Conservation (phyloP, 2,329 filamentous ascomycete genomes). For the Fusarium chlamydosporum region DNA sequence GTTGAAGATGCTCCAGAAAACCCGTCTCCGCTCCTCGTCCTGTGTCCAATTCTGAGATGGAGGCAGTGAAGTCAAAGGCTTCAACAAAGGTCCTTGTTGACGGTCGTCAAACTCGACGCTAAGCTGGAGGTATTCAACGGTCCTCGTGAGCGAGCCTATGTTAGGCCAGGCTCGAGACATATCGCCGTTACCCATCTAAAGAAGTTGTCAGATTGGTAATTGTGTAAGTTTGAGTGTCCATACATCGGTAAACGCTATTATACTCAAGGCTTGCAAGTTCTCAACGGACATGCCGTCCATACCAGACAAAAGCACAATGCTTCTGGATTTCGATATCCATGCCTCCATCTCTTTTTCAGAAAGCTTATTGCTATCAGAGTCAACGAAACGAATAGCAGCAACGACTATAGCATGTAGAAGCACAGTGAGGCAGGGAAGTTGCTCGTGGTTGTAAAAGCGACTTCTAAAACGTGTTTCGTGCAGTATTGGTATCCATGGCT, state of each 20-base stretch:
- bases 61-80: conserved; percentile 6
- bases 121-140: conserved; percentile 53
- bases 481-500: conserved; percentile 44
- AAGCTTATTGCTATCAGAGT: background rate
- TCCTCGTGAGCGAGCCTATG: conserved; percentile 52
- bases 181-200: conserved; percentile 51
- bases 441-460: conserved; percentile 40
- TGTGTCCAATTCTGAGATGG: conserved; percentile 52
- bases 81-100: conserved; percentile 17
- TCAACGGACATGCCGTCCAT: conserved; percentile 47
- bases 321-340: conserved; percentile 35
- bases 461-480: conserved; percentile 45
- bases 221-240: accelerated
- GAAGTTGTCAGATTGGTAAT: accelerated
- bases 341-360: conserved; percentile 13
- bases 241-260: conserved; percentile 45
- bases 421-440: conserved; percentile 30
- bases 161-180: conserved; percentile 50
- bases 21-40: conserved; percentile 52
- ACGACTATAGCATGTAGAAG: conserved; percentile 44
- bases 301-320: conserved; percentile 38
- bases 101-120: conserved; percentile 47
- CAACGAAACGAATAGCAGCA: conserved; percentile 41
- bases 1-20: conserved; percentile 55
- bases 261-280: conserved; percentile 45